These are phyloP conservation scores for Bryum argenteum DNA, from an alignment of 225 moss, liverwort and hornwort genomes.

Conservation along the genomic window DNA sequence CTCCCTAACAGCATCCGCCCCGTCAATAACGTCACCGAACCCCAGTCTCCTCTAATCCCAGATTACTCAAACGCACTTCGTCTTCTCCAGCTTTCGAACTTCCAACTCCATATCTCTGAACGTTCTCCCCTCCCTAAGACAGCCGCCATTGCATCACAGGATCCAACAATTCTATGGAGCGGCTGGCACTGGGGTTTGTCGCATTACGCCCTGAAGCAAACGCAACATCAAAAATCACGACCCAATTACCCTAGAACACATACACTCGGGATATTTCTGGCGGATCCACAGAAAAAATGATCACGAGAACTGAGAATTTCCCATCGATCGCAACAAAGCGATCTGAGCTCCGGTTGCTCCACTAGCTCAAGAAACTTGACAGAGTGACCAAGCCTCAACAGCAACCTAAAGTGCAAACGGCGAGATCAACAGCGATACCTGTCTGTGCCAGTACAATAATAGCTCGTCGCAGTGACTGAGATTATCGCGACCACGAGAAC, in stretches of 20 bases:
- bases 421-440: neutral
- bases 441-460: neutral
- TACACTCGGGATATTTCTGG: neutral
- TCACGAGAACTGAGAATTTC: neutral
- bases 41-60: neutral
- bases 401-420: neutral
- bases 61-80: constrained; percentile 15
- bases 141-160: constrained; percentile 20
- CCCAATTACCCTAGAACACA: constrained; percentile 17
- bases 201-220: constrained; percentile 13
- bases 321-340: neutral
- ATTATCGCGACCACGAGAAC: neutral
- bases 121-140: constrained; percentile 4
- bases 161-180: neutral
- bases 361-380: constrained; percentile 17
- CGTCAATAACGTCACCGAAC: neutral
- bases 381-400: neutral
- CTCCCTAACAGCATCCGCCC: constrained; percentile 27
- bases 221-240: constrained; percentile 16
- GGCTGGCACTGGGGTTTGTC: constrained; percentile 20
- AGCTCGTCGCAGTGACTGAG: neutral
- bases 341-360: neutral
- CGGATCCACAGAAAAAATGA: neutral
- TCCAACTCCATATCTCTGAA: constrained; percentile 13
- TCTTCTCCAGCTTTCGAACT: constrained; percentile 8